Conservation (phyloP, 768 basidiomycete species). For the Plicaturopsis crispa region DNA sequence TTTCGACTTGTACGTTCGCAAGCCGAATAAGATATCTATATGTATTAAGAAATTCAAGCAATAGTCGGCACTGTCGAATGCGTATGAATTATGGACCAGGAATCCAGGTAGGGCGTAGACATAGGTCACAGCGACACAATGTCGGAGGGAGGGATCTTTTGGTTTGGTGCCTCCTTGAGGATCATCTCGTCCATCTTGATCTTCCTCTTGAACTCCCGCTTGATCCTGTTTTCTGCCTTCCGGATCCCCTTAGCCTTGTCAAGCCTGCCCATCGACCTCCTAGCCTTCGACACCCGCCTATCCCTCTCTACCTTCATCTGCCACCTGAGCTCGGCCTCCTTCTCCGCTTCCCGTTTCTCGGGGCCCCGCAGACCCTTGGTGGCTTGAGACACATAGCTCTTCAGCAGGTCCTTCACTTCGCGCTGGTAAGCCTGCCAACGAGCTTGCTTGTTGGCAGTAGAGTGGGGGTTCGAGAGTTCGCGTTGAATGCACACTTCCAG, state of each 20-base stretch:
- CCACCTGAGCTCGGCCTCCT: constrained; percentile 74
- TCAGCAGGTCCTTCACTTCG: constrained; percentile 40
- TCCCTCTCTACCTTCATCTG: constrained; percentile 50
- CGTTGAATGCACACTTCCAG: constrained; percentile 58
- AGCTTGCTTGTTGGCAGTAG: constrained; percentile 72
- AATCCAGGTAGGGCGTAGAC: too few species aligned
- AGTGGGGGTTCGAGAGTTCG: constrained; percentile 78
- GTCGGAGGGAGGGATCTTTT: constrained; percentile 24
- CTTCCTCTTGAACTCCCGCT: constrained; percentile 26
- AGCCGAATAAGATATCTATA: too few species aligned
- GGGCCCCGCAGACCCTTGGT: constrained; percentile 53
- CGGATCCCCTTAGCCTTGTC: constrained; percentile 37
- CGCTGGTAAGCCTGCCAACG: constrained; percentile 60
- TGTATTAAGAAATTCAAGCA: too few species aligned
- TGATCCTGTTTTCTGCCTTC: constrained; percentile 23
- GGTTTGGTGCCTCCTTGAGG: constrained; percentile 23
- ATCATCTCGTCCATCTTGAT: constrained; percentile 27
- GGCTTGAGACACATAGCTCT: constrained; percentile 46
- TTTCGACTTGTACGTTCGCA: too few species aligned
- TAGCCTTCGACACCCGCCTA: constrained; percentile 49
- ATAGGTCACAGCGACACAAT: too few species aligned
- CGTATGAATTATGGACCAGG: too few species aligned
- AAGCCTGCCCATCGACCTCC: constrained; percentile 23
- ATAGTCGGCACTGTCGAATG: too few species aligned
- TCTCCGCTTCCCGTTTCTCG: constrained; percentile 51